Conservation (phyloP, 208 protist genomes). For the Wallacemonas rigidus region DNA sequence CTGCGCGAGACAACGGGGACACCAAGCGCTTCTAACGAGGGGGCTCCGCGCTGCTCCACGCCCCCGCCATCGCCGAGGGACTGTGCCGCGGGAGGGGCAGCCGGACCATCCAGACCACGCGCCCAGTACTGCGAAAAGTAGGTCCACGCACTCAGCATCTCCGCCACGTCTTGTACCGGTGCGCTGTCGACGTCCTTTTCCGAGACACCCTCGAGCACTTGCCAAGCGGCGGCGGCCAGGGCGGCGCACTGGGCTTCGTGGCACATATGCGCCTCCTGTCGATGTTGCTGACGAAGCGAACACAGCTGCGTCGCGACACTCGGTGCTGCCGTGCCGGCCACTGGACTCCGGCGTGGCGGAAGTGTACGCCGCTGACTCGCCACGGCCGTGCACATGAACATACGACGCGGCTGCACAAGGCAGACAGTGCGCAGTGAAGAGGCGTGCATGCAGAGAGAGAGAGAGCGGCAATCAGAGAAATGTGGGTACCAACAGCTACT, state of each 20-base stretch:
- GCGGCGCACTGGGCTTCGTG: slow-evolving; percentile 6
- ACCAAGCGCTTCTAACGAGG: not conserved
- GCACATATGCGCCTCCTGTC: not conserved
- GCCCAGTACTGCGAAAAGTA: slow-evolving; percentile 72
- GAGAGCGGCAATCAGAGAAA: too few species aligned
- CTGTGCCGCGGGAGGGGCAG: not conserved
- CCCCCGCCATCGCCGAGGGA: not conserved
- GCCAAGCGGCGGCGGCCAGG: slow-evolving; percentile 57
- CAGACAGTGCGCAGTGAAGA: not conserved
- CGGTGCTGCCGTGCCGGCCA: not conserved
- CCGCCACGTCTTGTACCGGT: slow-evolving; percentile 33
- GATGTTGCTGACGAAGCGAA: not conserved
- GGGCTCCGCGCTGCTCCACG: not conserved
- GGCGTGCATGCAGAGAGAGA: too few species aligned
- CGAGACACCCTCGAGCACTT: slow-evolving; percentile 40
- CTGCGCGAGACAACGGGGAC: slow-evolving; percentile 34
- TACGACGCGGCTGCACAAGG: not conserved
- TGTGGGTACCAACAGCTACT: too few species aligned
- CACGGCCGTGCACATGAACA: not conserved
- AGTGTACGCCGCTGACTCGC: not conserved
- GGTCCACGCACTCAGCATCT: slow-evolving; percentile 59
- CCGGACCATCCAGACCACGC: slow-evolving; percentile 58
- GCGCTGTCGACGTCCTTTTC: slow-evolving; percentile 42
- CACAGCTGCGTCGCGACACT: slow-evolving; percentile 3
- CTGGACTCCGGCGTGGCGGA: not conserved